These are phyloP conservation scores for Alternaria brassicae DNA, from an alignment of 2,329 filamentous ascomycete species.

Conservation along the genomic window DNA sequence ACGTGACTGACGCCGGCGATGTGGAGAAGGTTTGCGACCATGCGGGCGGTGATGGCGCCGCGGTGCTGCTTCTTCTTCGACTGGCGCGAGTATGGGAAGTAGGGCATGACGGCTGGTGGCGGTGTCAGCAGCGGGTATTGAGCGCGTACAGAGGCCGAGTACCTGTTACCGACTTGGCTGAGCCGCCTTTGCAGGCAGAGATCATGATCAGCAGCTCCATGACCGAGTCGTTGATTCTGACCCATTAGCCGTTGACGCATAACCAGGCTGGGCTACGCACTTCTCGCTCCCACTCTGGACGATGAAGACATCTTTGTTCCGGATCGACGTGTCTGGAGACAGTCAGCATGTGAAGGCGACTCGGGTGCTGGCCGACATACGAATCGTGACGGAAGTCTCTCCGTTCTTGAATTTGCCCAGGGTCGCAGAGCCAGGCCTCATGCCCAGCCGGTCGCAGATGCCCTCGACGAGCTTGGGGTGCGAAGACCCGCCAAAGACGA, in stretches of 20 bases:
- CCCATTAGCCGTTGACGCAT: slow-evolving; percentile 31
- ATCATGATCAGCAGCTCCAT: slow-evolving; percentile 99
- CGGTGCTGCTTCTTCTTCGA: slow-evolving; percentile 99
- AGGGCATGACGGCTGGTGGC: slow-evolving; percentile 77
- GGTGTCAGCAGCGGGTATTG: slow-evolving; percentile 20
- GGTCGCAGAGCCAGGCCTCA: slow-evolving; percentile 65
- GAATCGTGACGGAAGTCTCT: slow-evolving; percentile 73
- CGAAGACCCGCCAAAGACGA: slow-evolving; percentile 72
- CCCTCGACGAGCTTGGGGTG: slow-evolving; percentile 69
- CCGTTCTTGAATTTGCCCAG: slow-evolving; percentile 73
- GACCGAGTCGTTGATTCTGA: slow-evolving; percentile 91
- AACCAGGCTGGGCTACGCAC: slow-evolving; percentile 44
- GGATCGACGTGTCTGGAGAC: slow-evolving; percentile 68
- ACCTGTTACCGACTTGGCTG: slow-evolving; percentile 96
- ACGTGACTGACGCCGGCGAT: slow-evolving; percentile 97
- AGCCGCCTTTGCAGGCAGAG: slow-evolving; percentile 96
- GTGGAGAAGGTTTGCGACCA: slow-evolving; percentile 93
- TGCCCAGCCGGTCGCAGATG: slow-evolving; percentile 71
- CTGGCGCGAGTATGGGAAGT: slow-evolving; percentile 99
- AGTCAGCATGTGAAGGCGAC: slow-evolving; percentile 25
- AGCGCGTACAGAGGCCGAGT: slow-evolving; percentile 44
- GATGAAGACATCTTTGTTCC: slow-evolving; percentile 98
- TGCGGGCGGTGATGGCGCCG: slow-evolving; percentile 93
- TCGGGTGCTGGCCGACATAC: slow-evolving; percentile 45
- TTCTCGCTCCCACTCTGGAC: slow-evolving; percentile 94